Evolutionary conservation across 2,329 filamentous ascomycete species (phyloP), one percentile per base, ranked within the genome.

Genomic region (Sordariomycetes sp.): DNA sequence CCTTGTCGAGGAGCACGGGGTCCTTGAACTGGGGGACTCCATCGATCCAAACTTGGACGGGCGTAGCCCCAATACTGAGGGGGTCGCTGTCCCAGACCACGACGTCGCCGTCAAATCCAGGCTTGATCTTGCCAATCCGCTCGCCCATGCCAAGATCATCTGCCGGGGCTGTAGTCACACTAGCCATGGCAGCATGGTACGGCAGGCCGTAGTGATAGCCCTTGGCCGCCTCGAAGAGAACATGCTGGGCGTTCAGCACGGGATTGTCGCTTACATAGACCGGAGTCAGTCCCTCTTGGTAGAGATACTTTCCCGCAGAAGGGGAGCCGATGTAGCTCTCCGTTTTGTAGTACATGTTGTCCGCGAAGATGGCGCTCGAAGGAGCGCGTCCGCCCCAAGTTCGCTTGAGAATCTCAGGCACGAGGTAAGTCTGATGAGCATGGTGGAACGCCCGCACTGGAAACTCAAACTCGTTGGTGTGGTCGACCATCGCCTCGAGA

Each of bases 221-320:
- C 52, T 75, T 76, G 32, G 71, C 73, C 8, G 73, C 73, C 46
- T 78, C 79, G 31, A 81, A 79, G 1, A 82, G 59, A 4, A 83
- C 75, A 41, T 82, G 78, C 50, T 82, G 79, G 1, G 77, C 77
- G 43, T 82, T 82, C 35, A 82, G 53, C 0, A 82, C 77, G 0
- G 79, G 79, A 48, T 83, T 84, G 48, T 82, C 78, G 39, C 71
- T 77, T n/a, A 83, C 78, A 42, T 80, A 82, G 16, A 81, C 70
- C 2, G 76, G 68, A 0, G 76, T 81, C 21, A 84, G 61, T 18
- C 73, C 77, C 36, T 72, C 66, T 16, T 82, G 77, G 43, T 75
- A 75, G 0, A 84, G 63, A 4, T 75, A 64, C 48, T 80, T 82
- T 18, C 78, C 79, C 2, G 79, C 78, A 39, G 72, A 72, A 49